Conservation (phyloP, 169 alveolate genomes). For the Cyclospora cayetanensis region DNA sequence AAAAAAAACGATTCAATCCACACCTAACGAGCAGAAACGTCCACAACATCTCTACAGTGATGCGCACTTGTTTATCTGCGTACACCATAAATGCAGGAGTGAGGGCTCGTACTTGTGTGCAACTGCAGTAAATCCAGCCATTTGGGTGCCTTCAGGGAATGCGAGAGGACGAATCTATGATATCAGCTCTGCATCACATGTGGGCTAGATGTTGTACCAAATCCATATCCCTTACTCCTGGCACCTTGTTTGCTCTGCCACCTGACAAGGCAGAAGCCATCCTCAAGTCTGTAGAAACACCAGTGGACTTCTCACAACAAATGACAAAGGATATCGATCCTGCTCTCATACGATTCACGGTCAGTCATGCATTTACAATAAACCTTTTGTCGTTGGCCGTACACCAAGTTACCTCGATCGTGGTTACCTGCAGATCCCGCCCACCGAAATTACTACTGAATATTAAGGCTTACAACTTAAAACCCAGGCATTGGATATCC, state of each 20-base stretch:
- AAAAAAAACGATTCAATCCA: too few species aligned
- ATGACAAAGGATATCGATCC: not conserved
- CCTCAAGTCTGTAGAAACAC: not conserved
- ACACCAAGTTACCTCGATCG: too few species aligned
- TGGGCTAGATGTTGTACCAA: constrained; percentile 47
- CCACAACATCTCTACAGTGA: not conserved
- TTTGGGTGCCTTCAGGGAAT: constrained; percentile 41
- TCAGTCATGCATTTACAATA: too few species aligned
- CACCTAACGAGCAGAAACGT: not conserved
- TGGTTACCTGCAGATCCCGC: too few species aligned
- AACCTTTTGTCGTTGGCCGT: too few species aligned
- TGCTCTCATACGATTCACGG: constrained; percentile 15
- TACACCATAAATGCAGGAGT: not conserved
- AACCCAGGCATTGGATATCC: too few species aligned
- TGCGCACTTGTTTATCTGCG: not conserved
- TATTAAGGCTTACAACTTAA: too few species aligned
- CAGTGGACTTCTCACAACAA: not conserved
- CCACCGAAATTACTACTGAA: too few species aligned
- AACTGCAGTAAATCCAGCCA: too few species aligned
- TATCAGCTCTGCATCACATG: not conserved
- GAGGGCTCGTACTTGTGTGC: too few species aligned
- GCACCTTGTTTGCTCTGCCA: not conserved
- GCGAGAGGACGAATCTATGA: constrained; percentile 51
- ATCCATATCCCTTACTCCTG: constrained; percentile 17
- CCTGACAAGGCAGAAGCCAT: not conserved